Evolutionary conservation across 192 early-diverging fungal genomes (phyloP).

Genomic region (Podila minutissima): DNA sequence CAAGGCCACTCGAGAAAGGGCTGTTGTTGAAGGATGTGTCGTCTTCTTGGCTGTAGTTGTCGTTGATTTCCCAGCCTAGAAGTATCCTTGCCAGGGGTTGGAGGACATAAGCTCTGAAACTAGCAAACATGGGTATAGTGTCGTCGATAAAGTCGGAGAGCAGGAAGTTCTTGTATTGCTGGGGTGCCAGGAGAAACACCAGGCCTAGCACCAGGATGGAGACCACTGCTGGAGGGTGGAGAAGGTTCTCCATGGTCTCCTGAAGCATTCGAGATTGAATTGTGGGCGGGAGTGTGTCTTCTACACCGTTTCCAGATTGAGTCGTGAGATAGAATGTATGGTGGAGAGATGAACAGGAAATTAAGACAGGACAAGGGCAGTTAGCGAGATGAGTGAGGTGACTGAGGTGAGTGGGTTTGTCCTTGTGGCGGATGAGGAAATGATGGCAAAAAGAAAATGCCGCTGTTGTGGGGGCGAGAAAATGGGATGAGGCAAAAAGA

Average conservation of each 20-base stretch:
- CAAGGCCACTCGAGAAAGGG: background rate
- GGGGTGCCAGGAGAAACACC: constrained; percentile 26
- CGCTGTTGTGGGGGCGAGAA: no score
- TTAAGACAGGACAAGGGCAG: no score
- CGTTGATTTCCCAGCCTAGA: constrained; percentile 24
- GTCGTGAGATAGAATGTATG: no score
- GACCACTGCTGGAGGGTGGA: constrained; percentile 44
- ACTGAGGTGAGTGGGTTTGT: no score
- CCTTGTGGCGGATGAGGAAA: no score
- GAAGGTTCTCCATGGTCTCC: constrained; percentile 35
- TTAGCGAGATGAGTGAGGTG: no score
- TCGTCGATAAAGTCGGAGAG: constrained; percentile 12
- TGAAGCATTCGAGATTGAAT: constrained; percentile 20
- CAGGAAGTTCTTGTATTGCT: constrained; percentile 22
- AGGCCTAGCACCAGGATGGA: constrained; percentile 22
- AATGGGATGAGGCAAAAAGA: no score
- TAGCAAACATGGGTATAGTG: constrained; percentile 20
- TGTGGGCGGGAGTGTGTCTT: background rate
- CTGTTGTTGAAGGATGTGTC: background rate
- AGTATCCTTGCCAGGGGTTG: constrained; percentile 28
- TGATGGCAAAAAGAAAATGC: no score
- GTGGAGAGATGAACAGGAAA: no score
- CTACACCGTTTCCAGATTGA: no score
- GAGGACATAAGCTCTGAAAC: constrained; percentile 5
- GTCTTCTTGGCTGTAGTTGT: background rate